Evolutionary conservation across 306 rosid genomes (phyloP).

Genomic region (Amphicarpaea edgeworthii): DNA sequence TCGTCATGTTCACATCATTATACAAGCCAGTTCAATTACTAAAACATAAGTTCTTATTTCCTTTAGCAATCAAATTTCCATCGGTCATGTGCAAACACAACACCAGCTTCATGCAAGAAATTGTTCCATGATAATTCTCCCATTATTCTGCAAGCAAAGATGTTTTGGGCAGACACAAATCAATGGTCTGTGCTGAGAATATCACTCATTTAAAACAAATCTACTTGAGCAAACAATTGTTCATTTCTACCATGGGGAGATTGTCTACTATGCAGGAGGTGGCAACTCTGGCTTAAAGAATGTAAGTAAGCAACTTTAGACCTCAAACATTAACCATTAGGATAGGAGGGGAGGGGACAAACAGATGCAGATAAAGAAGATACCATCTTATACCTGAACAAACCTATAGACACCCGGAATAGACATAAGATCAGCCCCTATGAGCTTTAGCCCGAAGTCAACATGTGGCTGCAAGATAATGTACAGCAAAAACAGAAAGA

Average conservation of each 20-base stretch:
- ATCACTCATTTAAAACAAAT: slow-evolving; percentile 30
- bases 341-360: neutral
- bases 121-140: slow-evolving; percentile 22
- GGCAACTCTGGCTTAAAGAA: slow-evolving; percentile 2
- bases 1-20: neutral
- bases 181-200: neutral
- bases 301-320: slow-evolving; percentile 29
- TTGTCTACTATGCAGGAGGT: slow-evolving; percentile 8
- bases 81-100: slow-evolving; percentile 19
- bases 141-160: slow-evolving; percentile 28
- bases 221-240: slow-evolving; percentile 33
- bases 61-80: slow-evolving; percentile 33
- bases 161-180: slow-evolving; percentile 27
- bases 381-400: slow-evolving; percentile 70
- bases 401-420: slow-evolving; percentile 85
- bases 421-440: slow-evolving; percentile 92
- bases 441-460: slow-evolving; percentile 89
- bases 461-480: slow-evolving; percentile 77
- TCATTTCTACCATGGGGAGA: slow-evolving; percentile 16
- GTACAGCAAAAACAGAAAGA: slow-evolving; percentile 20
- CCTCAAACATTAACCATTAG: slow-evolving; percentile 6
- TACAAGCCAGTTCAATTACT: slow-evolving; percentile 7
- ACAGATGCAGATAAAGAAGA: slow-evolving; percentile 1
- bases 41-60: slow-evolving; percentile 33
- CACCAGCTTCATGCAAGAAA: slow-evolving; percentile 28